Evolutionary conservation across 164 flowering plant species (phyloP), one percentile per base, ranked within the genome.

Genomic region (Berberis thunbergii): DNA sequence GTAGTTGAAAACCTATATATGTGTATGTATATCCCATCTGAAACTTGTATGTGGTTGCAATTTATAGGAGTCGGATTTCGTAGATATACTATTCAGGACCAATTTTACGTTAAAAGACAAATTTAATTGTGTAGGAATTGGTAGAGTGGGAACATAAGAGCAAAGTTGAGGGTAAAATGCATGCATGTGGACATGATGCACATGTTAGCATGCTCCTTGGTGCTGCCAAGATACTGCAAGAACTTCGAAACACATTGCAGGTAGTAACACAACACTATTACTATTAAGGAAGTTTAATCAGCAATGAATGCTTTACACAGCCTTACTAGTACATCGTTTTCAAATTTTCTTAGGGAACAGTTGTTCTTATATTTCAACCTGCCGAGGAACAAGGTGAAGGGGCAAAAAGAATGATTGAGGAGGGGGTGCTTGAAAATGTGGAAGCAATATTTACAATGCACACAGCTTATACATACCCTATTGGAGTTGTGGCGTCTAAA

Each of bases 111-210:
- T 26, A 26, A 26, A 26, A 48, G 4, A 48, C 50, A 6, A 48
- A 48, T 1, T 48, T 48, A 6, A 11, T 48, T 48, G 42, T 58
- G 42, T 64, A 86, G 92, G 92, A 86, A 76, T 45, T 79, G 80
- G 82, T 74, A 67, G 87, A 82, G 42, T 84, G 83, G 85, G 83
- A 81, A 72, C 74, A 83, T 75, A 84, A 77, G 75, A 86, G 92
- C 75, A 77, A 75, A 69, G 69, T 73, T 11, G 77, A 78, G 46
- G 87, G 86, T 4, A 85, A 81, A 67, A 87, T 87, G 89, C 89
- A 87, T 69, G 93, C 87, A 12, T 87, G 93, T 64, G 86, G 87
- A 8, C 93, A 87, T 57, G 93, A 87, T 67, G 88, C 77, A 0
- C 89, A 85, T 71, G 82, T 76, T 2, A 61, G 83, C 49, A 87